Evolutionary conservation across 148 eudicot species (phyloP).

Genomic region (Selenicereus undatus): DNA sequence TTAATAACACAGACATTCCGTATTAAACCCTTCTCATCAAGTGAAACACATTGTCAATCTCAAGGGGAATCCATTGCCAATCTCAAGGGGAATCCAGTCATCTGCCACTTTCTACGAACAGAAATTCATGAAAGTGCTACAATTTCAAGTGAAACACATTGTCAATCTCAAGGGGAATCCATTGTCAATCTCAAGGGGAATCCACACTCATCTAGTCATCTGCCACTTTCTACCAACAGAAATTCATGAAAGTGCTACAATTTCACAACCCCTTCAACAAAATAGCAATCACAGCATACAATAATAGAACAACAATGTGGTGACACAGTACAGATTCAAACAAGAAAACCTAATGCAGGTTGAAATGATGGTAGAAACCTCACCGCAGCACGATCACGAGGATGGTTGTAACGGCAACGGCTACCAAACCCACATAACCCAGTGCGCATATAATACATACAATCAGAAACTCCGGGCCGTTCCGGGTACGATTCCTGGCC

Average conservation of each 20-base stretch:
- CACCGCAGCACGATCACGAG: slow-evolving; percentile 68
- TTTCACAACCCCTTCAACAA: neutral
- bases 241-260: neutral
- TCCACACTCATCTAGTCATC: too few relatives aligned
- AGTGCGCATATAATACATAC: slow-evolving; percentile 70
- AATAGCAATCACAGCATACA: neutral
- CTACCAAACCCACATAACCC: slow-evolving; percentile 68
- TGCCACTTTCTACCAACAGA: neutral
- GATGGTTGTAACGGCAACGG: slow-evolving; percentile 82
- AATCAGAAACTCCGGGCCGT: slow-evolving; percentile 63
- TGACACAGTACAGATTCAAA: neutral
- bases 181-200: too few relatives aligned
- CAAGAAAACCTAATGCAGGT: neutral
- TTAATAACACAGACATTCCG: neutral
- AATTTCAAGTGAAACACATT: neutral
- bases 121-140: neutral
- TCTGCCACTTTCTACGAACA: neutral
- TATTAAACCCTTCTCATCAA: neutral
- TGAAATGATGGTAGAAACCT: slow-evolving; percentile 17
- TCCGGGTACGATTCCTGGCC: slow-evolving; percentile 68
- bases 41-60: neutral
- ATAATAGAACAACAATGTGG: neutral
- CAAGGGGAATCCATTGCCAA: too few relatives aligned
- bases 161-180: neutral
- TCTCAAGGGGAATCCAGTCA: too few relatives aligned